A percentile compares a stretch with the other conserved stretches of the same genome.
Conservation (phyloP, 495 filamentous ascomycete species). For the Talaromyces stipitatus region DNA sequence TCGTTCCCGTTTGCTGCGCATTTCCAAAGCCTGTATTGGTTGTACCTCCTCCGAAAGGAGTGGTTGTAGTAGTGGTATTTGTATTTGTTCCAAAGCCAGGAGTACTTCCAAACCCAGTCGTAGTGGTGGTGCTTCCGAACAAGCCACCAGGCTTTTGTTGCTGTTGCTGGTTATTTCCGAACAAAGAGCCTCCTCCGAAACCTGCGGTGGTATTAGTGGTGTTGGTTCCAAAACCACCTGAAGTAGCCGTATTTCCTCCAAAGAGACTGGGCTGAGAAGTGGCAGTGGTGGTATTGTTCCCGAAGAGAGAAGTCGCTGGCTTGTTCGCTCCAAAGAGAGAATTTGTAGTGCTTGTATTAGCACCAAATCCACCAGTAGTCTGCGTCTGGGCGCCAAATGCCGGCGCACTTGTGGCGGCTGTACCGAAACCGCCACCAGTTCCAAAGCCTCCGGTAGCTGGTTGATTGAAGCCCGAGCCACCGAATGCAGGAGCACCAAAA, state of each 20-base stretch:
- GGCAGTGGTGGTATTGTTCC: slow-evolving; percentile 14
- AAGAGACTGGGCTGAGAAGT: slow-evolving; percentile 20
- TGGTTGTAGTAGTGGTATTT: slow-evolving; percentile 22
- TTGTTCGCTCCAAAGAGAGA: slow-evolving; percentile 33
- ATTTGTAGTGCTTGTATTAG: slow-evolving; percentile 25
- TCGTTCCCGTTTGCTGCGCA: slow-evolving; percentile 27
- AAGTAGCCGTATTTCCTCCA: slow-evolving; percentile 6
- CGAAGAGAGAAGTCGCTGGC: slow-evolving; percentile 34
- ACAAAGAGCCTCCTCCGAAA: slow-evolving; percentile 38
- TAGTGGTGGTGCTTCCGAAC: slow-evolving; percentile 19
- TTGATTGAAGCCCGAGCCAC: slow-evolving; percentile 15
- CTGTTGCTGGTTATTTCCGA: slow-evolving; percentile 31
- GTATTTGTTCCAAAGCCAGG: slow-evolving; percentile 33
- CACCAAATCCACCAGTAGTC: slow-evolving; percentile 51
- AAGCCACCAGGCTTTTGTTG: slow-evolving; percentile 27
- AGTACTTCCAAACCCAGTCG: slow-evolving; percentile 30
- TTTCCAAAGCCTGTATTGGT: slow-evolving; percentile 29
- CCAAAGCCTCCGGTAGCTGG: slow-evolving; percentile 29
- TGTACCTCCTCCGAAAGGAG: slow-evolving; percentile 23
- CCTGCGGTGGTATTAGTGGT: slow-evolving; percentile 19
- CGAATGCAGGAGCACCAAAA: slow-evolving; percentile 57
- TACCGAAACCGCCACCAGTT: slow-evolving; percentile 45
- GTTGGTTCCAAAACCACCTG: slow-evolving; percentile 16
- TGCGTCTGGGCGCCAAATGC: slow-evolving; percentile 37
- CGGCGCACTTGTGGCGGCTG: slow-evolving; percentile 35